Evolutionary conservation across 768 basidiomycete species (phyloP), one percentile per base, ranked within the genome.

Genomic region (Hericium rajendrae): DNA sequence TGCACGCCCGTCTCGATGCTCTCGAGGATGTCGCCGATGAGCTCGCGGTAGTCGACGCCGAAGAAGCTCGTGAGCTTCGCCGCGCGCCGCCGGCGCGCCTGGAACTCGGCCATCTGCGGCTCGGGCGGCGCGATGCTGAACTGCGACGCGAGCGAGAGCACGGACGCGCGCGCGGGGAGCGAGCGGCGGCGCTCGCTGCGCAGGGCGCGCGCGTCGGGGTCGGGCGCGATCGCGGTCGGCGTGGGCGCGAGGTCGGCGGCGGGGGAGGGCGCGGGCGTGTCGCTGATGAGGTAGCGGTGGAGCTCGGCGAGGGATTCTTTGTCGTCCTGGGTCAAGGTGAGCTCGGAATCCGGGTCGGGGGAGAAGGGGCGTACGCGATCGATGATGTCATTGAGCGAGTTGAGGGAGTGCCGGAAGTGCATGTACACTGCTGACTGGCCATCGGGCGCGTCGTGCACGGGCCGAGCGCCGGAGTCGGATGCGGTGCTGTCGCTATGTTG

Each of bases 51-150:
- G 68, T 90, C 80, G 43, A 91, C 91, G 22, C 90, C 90, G 71
- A 93, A 93, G 77, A 92, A 92, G 70, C 85, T 78, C 26, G 86
- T 85, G 59, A 93, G 76, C 74, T 93, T 93, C 60, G 90, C 89
- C 4, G 89, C 90, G 57, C 84, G 76, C 43, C 82, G 74, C 54
- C 91, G 76, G 50, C 89, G 83, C 56, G 77, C 68, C 68, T 91
- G 86, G 75, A 92, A 91, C 58, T 77, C 72, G 13, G 72, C 72
- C 59, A 75, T 63, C 60, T 80, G 76, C 3, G 78, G 73, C 57
- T 75, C 73, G 24, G 76, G 69, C 18, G 77, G 62, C 16, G 70
- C 48, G 26, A 74, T 38, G 54, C 71, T 76, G 64, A 71, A 72
- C 55, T 83, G 81, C 15, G 84, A 82, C 18, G 76, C 68, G 48